These are phyloP conservation scores for Zelonia costaricensis DNA, from an alignment of 208 protist species.

Conservation along the genomic window DNA sequence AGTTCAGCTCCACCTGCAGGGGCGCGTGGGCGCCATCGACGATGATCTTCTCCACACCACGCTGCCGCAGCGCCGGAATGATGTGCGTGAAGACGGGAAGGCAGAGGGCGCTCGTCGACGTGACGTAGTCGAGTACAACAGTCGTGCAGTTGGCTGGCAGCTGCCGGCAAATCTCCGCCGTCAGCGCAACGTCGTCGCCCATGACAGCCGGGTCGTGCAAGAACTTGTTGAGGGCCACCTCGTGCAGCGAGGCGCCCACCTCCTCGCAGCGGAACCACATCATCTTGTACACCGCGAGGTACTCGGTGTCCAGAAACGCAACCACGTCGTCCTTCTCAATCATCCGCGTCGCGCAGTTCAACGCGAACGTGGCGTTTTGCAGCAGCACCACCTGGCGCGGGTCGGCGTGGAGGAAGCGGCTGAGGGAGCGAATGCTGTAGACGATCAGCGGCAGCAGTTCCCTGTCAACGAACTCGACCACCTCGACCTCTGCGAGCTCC, in stretches of 20 bases:
- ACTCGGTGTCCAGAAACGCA: slow-evolving; percentile 81
- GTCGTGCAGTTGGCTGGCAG: slow-evolving; percentile 75
- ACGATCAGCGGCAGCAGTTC: slow-evolving; percentile 86
- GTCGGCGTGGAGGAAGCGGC: slow-evolving; percentile 68
- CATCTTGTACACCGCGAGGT: slow-evolving; percentile 93
- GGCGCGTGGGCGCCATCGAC: slow-evolving; percentile 91
- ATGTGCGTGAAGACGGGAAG: slow-evolving; percentile 84
- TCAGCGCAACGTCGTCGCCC: slow-evolving; percentile 63
- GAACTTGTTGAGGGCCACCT: slow-evolving; percentile 61
- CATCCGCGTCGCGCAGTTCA: slow-evolving; percentile 87
- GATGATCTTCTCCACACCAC: slow-evolving; percentile 78
- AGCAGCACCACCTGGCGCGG: slow-evolving; percentile 83
- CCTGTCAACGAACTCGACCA: slow-evolving; percentile 88
- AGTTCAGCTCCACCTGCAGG: slow-evolving; percentile 76
- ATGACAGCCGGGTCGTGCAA: slow-evolving; percentile 65
- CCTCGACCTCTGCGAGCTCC: slow-evolving; percentile 70
- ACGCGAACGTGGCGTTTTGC: slow-evolving; percentile 88
- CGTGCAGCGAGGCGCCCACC: slow-evolving; percentile 62
- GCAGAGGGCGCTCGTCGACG: slow-evolving; percentile 82
- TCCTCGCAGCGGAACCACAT: slow-evolving; percentile 79
- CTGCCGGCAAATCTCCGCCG: slow-evolving; percentile 53
- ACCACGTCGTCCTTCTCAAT: slow-evolving; percentile 75
- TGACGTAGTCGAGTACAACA: slow-evolving; percentile 87
- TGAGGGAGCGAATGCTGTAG: slow-evolving; percentile 71
- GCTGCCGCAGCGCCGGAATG: slow-evolving; percentile 66